Base-by-base conservation (phyloP, 495 filamentous ascomycete genomes). In the Penicillium diatomitis region DNA sequence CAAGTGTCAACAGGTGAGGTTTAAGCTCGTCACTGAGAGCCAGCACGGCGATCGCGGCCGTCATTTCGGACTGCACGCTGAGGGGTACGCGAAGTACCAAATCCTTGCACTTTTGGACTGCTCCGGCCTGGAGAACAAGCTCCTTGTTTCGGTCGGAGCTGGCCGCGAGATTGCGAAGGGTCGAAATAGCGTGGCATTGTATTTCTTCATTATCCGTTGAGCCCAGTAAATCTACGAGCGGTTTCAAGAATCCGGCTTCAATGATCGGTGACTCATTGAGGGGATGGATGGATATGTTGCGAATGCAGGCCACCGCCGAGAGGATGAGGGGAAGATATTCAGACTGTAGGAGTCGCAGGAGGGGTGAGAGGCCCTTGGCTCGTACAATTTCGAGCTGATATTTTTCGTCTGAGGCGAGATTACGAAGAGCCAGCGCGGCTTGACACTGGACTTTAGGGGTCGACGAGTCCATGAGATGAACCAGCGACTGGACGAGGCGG, bases 231-330 rank as follows among this genome's bases (percentile, higher is more conserved):
- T 96, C 92, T 12, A 98, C 94, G 48, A 98, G 66, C 2, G 92
- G 92, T 59, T 86, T 89, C 41, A 98, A 65, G 62, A 98, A 97
- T 33, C 91, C 92, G 8, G 92, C 92, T 58, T 98, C 94, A 50
- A 98, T 98, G 49, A 98, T 97, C 0, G 92, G 94, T n/a, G 90
- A 96, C 69, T 98, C 92, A 66, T 98, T 98, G 46, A 89, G 71
- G n/a, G 92, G 92, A 59, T 98, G 92, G 56, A 98, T 98, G 39
- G 90, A 96, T 59, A 98, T 98, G 61, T 98, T 98, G 49, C 92
- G 87, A 56, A 98, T 97, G 61, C 92, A 98, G 20, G 92, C 92
- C 55, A 98, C 92, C 36, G 92, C 92, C 12, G 94, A 97, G 34
- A 98, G 82, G 32, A 96, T 97, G 32, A 98, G 80, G 10, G 92